Base-by-base conservation (phyloP, 1,284 basidiomycete genomes). In the Pseudozyma sp. region DNA sequence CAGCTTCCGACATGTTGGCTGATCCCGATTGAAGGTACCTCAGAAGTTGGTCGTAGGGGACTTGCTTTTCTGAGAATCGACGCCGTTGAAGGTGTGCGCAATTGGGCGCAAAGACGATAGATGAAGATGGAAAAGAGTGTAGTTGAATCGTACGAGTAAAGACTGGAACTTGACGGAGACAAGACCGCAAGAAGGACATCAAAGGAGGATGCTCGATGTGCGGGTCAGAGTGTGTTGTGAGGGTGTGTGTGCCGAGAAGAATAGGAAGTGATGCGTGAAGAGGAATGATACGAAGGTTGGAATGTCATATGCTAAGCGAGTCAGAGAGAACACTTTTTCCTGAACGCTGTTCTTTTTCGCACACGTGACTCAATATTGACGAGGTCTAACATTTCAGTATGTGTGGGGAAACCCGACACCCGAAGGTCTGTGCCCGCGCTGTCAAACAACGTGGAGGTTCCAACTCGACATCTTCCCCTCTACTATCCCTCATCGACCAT, bases 151-250 rank as follows among this genome's bases (percentile, higher is more conserved):
- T 19, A 35, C 58, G 25, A 31, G 25, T 31, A 31, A 6, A 3
- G 25, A 31, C 25, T 3, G 25, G 25, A 31, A 31, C 25, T 31
- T 31, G 54, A 43, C 63, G 61, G 31, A 65, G 40, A 58, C 42
- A 57, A 19, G 68, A 51, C 35, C 68, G 61, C 62, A 65, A 54
- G 54, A 65, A 47, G 39, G 62, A 70, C 68, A 70, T 70, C 45
- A 54, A 60, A 53, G 35, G 10, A 31, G 19, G 16, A 18, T 8
- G 14, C 21, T 31, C 18, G 38, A 11, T 44, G 40, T 21, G 21
- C n/a, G 39, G 43, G 42, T 55, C 12, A 7, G 19, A n/a, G 16
- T 9, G n/a, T 34, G 43, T 36, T 6, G 52, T 31, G 21, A 9
- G n/a, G 19, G 35, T 34, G 3, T 36, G 25, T 38, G 49, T 51